phyloP scores from a whole-genome alignment of 129 eudicot genomes.

The sunflower (Helianthus annuus) region DNA sequence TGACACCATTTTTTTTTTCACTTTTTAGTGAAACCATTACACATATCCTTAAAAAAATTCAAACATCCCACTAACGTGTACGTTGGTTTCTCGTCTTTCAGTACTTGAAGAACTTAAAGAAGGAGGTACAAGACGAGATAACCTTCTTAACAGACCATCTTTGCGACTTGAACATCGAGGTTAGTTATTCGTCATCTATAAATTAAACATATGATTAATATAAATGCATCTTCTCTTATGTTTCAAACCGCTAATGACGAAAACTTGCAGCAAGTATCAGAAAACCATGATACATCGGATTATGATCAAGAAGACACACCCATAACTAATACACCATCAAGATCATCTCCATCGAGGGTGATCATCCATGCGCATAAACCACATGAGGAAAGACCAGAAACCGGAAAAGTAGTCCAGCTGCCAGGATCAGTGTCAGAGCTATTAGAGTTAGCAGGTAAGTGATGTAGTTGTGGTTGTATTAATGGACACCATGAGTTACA shows the following conservation, averaged over 20 bases:
- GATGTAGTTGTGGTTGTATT: background rate
- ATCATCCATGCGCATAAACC: slow-evolving; percentile 80
- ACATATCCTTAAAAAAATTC: too few species aligned
- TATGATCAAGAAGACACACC: slow-evolving; percentile 26
- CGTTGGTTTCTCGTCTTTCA: slow-evolving; percentile 17
- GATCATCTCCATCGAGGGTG: slow-evolving; percentile 41
- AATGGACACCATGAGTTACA: too few species aligned
- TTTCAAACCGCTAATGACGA: background rate
- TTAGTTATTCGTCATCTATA: slow-evolving; percentile 5
- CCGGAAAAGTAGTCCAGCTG: slow-evolving; percentile 61
- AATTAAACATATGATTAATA: background rate
- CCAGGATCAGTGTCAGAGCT: slow-evolving; percentile 60
- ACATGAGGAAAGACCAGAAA: slow-evolving; percentile 34
- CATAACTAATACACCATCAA: slow-evolving; percentile 13
- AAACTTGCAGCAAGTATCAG: slow-evolving; percentile 39
- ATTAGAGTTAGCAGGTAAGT: slow-evolving; percentile 62
- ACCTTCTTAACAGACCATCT: slow-evolving; percentile 55
- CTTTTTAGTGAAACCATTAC: too few species aligned
- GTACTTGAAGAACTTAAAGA: slow-evolving; percentile 61
- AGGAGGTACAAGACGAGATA: slow-evolving; percentile 66
- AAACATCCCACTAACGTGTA: background rate
- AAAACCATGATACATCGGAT: slow-evolving; percentile 31
- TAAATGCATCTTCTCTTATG: background rate
- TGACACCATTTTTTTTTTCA: too few species aligned
- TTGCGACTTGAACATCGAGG: slow-evolving; percentile 51